A percentile compares a stretch with the other conserved stretches of the same genome.
Conservation (phyloP, 1,139 yeast species). For the Trichomonascaceae sp. region DNA sequence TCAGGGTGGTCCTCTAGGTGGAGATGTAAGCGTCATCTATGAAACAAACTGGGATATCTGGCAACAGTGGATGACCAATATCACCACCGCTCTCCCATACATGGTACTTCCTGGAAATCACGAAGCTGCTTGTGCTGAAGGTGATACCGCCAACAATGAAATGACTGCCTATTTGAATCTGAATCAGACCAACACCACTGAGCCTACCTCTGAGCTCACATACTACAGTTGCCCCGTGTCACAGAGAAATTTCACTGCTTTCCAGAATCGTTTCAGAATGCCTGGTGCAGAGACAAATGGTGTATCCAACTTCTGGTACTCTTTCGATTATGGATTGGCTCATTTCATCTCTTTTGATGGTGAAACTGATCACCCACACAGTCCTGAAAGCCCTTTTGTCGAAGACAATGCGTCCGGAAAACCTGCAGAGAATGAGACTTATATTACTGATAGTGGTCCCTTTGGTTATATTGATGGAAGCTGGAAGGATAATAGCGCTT, state of each 20-base stretch:
- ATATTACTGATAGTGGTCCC: slow-evolving; percentile 22
- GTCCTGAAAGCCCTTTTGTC: slow-evolving; percentile 22
- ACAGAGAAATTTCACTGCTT: slow-evolving; percentile 26
- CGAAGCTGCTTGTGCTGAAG: slow-evolving; percentile 26
- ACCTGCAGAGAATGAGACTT: background rate
- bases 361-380: slow-evolving; percentile 27
- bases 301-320: slow-evolving; percentile 26
- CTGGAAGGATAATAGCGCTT: background rate
- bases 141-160: slow-evolving; percentile 13
- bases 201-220: slow-evolving; percentile 5
- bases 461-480: slow-evolving; percentile 22
- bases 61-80: slow-evolving; percentile 15
- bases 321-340: slow-evolving; percentile 30
- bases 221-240: slow-evolving; percentile 20
- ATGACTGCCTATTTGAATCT: slow-evolving; percentile 13
- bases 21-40: slow-evolving; percentile 19
- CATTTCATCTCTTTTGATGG: slow-evolving; percentile 29
- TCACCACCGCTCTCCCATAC: slow-evolving; percentile 15
- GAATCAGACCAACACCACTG: slow-evolving; percentile 14
- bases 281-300: slow-evolving; percentile 20
- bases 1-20: slow-evolving; percentile 15
- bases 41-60: slow-evolving; percentile 25
- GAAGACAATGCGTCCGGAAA: slow-evolving; percentile 18
- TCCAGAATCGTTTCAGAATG: slow-evolving; percentile 24
- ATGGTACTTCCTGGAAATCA: slow-evolving; percentile 30